Conservation (phyloP, 257 asterid genomes). For the Solanum virginianum region DNA sequence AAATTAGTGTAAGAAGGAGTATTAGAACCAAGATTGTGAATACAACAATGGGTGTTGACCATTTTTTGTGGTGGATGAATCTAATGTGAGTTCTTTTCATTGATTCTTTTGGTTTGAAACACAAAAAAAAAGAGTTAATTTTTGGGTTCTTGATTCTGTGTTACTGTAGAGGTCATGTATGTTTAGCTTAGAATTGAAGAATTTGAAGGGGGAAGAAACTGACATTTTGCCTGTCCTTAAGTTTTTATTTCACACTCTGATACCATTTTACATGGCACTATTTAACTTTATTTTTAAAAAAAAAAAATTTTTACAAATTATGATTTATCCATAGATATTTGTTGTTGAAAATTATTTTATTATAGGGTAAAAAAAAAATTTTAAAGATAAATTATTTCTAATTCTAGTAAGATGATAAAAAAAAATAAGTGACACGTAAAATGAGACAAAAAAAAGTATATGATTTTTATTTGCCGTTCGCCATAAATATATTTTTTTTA, state of each 20-base stretch:
- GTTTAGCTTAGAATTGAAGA: conserved; percentile 2
- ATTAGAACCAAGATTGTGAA: conserved; percentile 16
- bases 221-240: not conserved
- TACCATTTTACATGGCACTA: no score
- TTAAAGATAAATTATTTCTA: no score
- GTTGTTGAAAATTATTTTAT: no score
- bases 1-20: conserved; percentile 18
- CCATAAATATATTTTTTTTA: no score
- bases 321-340: no score
- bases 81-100: conserved; percentile 50
- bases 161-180: not conserved
- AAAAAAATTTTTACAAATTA: fast-evolving
- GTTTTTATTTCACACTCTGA: not conserved
- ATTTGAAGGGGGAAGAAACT: not conserved
- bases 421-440: no score
- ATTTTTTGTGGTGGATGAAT: conserved; percentile 25
- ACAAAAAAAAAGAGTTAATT: not conserved
- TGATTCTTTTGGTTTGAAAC: not conserved
- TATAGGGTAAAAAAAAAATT: no score
- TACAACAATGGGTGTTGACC: conserved; percentile 34
- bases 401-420: no score
- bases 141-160: not conserved
- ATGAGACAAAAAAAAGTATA: no score
- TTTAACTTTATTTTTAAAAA: no score
- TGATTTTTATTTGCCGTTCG: no score